Percentiles rank a stretch among this genome's conserved stretches.
phyloP scores from a whole-genome alignment of 2,329 filamentous ascomycete species.

The Penicillium sp. region DNA sequence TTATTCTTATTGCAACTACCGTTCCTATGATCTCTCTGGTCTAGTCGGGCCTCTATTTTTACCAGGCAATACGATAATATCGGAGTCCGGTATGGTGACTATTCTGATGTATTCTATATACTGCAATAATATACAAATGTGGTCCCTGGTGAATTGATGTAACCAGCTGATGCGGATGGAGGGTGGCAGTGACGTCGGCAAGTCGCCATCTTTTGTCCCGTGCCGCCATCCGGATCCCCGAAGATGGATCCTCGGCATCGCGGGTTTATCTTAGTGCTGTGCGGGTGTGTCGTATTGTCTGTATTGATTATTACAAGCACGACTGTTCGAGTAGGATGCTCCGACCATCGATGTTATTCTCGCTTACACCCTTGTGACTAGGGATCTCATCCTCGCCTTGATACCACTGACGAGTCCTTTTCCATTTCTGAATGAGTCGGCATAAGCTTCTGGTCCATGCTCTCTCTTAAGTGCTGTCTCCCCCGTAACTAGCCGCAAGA shows the following conservation, averaged over 20 bases:
- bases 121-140: not conserved
- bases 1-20: not conserved
- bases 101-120: not conserved
- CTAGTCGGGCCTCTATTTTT: not conserved
- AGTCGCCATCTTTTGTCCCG: slow-evolving; percentile 29
- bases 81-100: not conserved
- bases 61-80: not conserved
- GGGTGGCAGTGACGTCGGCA: slow-evolving; percentile 39
- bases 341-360: not conserved
- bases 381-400: not conserved
- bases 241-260: slow-evolving; percentile 24
- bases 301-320: not conserved
- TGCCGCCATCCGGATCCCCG: slow-evolving; percentile 30
- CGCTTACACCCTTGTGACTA: not conserved
- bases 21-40: not conserved
- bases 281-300: not conserved
- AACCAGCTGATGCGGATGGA: slow-evolving; percentile 4
- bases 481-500: slow-evolving; percentile 21
- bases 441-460: not conserved
- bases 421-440: not conserved
- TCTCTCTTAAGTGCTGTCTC: not conserved
- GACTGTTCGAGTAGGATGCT: not conserved
- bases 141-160: not conserved
- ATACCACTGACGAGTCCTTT: not conserved
- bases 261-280: slow-evolving; percentile 4